A percentile compares a stretch with the other conserved stretches of the same genome.
Evolutionary conservation across 2,329 filamentous ascomycete genomes (phyloP).

Genomic region (Paracorniculantispora psalliotae): DNA sequence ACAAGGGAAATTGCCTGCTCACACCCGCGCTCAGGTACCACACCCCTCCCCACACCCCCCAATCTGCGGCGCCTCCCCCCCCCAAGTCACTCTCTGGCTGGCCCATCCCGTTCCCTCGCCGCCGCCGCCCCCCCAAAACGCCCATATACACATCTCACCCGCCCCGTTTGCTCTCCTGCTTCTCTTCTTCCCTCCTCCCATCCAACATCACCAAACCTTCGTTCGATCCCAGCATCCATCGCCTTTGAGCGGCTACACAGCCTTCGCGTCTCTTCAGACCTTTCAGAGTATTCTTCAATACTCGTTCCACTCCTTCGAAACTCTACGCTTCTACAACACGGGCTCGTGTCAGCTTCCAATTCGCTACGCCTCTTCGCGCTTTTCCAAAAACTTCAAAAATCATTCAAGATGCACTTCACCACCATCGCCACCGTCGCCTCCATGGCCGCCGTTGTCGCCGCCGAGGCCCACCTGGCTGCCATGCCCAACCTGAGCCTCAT

Average conservation of each 20-base stretch:
- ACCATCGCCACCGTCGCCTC: constrained; percentile 29
- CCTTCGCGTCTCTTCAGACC: constrained; percentile 15
- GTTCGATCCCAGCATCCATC: constrained; percentile 5
- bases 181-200: not conserved
- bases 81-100: too few relatives aligned
- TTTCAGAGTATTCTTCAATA: constrained; percentile 24
- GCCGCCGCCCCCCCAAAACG: constrained; percentile 5
- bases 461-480: constrained; percentile 28
- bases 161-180: constrained; percentile 3
- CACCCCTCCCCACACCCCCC: not conserved
- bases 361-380: constrained; percentile 4
- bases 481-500: constrained; percentile 38
- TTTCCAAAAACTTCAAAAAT: not conserved
- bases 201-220: constrained; percentile 10
- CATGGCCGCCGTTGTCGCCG: constrained; percentile 29
- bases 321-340: not conserved
- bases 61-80: not conserved
- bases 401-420: constrained; percentile 32
- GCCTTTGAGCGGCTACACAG: constrained; percentile 14
- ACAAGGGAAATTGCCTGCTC: constrained; percentile 12
- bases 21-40: constrained; percentile 8
- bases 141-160: constrained; percentile 12
- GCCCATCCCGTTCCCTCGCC: too few relatives aligned
- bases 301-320: constrained; percentile 24
- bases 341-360: not conserved